These are phyloP conservation scores for Rhododendron williamsianum DNA, from an alignment of 148 eudicot genomes.

Conservation along the genomic window DNA sequence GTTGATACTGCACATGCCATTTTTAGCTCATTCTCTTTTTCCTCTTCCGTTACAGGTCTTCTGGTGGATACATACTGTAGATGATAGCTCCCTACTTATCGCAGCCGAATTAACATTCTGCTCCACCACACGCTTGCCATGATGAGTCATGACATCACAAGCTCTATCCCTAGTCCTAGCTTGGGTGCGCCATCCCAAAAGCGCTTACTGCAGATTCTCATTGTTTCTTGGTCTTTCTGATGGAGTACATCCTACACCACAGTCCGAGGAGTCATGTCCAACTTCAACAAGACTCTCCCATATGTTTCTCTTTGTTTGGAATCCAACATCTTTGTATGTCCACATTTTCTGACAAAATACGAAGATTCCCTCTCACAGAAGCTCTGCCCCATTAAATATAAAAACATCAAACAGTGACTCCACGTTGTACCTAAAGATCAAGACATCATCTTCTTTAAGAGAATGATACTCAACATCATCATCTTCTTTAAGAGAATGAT, in stretches of 20 bases:
- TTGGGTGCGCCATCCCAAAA: not conserved
- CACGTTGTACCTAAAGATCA: constrained; percentile 44
- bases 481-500: constrained; percentile 31
- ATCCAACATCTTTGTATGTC: constrained; percentile 12
- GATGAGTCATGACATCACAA: not conserved
- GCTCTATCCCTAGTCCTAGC: not conserved
- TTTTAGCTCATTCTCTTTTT: too few species aligned
- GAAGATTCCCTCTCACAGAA: constrained; percentile 46
- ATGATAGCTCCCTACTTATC: too few species aligned
- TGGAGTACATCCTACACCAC: not conserved
- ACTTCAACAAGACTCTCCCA: constrained; percentile 18
- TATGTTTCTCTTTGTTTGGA: constrained; percentile 10
- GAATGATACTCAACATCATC: constrained; percentile 34
- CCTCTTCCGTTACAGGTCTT: too few species aligned
- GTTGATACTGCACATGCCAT: constrained; percentile 3
- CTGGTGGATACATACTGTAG: too few species aligned
- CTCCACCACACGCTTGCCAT: constrained; percentile 7
- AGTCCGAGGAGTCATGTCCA: not conserved
- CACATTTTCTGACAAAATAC: constrained; percentile 40
- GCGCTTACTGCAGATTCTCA: not conserved
- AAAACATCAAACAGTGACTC: constrained; percentile 37
- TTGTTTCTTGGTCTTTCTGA: constrained; percentile 21
- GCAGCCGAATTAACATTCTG: not conserved
- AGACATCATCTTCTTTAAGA: constrained; percentile 35
- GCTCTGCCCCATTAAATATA: constrained; percentile 32